Conservation (phyloP, 345 rosid species). For the Brassica nigra region DNA sequence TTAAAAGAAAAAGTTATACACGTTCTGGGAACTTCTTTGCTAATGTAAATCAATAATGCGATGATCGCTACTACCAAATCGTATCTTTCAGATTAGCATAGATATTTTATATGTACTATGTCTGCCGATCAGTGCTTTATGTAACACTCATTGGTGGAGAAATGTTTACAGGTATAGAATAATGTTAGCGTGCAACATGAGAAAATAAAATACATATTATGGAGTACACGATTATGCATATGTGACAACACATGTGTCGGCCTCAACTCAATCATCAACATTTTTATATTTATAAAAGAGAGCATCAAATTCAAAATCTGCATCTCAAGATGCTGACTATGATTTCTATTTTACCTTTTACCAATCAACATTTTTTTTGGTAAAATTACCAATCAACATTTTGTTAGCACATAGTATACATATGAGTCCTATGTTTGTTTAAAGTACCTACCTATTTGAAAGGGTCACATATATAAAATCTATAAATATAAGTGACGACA, state of each 20-base stretch:
- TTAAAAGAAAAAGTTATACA: background rate
- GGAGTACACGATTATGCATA: background rate
- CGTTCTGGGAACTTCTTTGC: background rate
- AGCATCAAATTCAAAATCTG: conserved; percentile 7
- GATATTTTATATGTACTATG: background rate
- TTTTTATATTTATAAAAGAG: background rate
- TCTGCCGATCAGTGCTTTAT: background rate
- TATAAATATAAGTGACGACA: too few species aligned
- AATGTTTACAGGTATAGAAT: conserved; percentile 7
- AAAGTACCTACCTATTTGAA: too few species aligned
- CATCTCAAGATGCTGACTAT: conserved; percentile 25
- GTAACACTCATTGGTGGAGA: background rate
- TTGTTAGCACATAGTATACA: background rate
- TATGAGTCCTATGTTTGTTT: too few species aligned
- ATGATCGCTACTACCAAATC: background rate
- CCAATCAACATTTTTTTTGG: background rate
- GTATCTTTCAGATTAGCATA: background rate
- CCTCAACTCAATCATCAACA: conserved; percentile 6
- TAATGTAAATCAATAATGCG: background rate
- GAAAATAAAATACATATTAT: conserved; percentile 8
- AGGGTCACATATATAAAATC: too few species aligned
- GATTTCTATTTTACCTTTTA: background rate
- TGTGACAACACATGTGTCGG: conserved; percentile 8
- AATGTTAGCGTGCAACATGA: conserved; percentile 34
- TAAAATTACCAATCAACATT: background rate